Conservation (phyloP, 345 rosid genomes). For the Gossypium arboreum region DNA sequence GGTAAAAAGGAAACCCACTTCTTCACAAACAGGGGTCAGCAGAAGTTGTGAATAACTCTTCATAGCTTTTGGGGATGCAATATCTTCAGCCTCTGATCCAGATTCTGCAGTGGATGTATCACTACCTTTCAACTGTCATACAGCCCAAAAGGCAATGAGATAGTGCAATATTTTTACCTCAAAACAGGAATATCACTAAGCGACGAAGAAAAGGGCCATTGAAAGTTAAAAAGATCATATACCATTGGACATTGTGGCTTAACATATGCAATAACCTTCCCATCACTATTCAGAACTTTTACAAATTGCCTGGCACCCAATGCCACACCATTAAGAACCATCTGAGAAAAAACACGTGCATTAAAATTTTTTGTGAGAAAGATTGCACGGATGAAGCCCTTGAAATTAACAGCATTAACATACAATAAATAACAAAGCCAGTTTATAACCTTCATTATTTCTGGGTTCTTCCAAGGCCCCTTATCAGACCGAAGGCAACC, state of each 20-base stretch:
- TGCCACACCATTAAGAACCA: constrained; percentile 81
- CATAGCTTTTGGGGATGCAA: constrained; percentile 81
- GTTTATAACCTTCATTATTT: constrained; percentile 58
- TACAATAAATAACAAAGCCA: constrained; percentile 4
- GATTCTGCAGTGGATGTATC: constrained; percentile 99
- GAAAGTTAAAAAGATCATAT: constrained; percentile 23
- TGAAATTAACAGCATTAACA: constrained; percentile 9
- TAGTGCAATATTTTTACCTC: neutral
- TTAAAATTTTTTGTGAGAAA: neutral
- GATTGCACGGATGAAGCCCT: neutral
- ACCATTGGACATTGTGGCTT: constrained; percentile 84
- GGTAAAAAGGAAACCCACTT: constrained; percentile 41
- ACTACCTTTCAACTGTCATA: constrained; percentile 75
- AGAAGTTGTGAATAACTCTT: constrained; percentile 82
- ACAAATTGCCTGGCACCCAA: constrained; percentile 82
- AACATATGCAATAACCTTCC: constrained; percentile 88
- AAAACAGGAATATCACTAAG: neutral
- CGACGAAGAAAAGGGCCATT: neutral
- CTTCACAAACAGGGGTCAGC: constrained; percentile 97
- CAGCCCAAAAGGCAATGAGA: constrained; percentile 3
- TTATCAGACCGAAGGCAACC: constrained; percentile 96
- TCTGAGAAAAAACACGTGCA: constrained; percentile 42
- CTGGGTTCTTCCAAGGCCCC: constrained; percentile 98
- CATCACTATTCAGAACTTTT: constrained; percentile 88
- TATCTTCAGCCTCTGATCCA: constrained; percentile 97